Percentiles rank a stretch among this genome's conserved stretches.
Evolutionary conservation across 2,329 filamentous ascomycete genomes (phyloP).

Genomic region (Trichoderma sp.): DNA sequence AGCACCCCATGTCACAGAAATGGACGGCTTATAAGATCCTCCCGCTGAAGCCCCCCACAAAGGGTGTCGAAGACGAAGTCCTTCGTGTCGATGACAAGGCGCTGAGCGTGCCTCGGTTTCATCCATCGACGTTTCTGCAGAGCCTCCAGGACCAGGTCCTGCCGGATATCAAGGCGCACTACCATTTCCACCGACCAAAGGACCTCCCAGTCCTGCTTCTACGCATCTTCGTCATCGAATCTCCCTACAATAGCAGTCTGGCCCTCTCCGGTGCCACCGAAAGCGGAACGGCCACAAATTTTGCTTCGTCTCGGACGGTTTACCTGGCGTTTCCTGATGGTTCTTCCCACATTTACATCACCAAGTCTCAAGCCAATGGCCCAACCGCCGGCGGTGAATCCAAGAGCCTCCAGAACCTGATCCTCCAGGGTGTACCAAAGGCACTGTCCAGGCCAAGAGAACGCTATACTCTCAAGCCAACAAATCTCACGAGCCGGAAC

Average conservation of each 20-base stretch:
- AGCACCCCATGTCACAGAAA: slow-evolving; percentile 64
- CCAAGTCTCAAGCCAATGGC: slow-evolving; percentile 52
- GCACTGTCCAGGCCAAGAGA: slow-evolving; percentile 75
- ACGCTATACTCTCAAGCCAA: slow-evolving; percentile 69
- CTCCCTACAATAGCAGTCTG: slow-evolving; percentile 70
- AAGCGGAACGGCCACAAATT: slow-evolving; percentile 46
- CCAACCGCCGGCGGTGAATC: slow-evolving; percentile 53
- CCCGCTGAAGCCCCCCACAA: slow-evolving; percentile 49
- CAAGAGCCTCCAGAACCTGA: slow-evolving; percentile 67
- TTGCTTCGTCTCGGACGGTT: slow-evolving; percentile 70
- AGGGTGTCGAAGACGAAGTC: slow-evolving; percentile 44
- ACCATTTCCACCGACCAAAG: slow-evolving; percentile 73
- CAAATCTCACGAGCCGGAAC: slow-evolving; percentile 70
- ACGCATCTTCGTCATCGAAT: slow-evolving; percentile 78
- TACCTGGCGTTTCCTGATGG: slow-evolving; percentile 83
- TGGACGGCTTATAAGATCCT: slow-evolving; percentile 66
- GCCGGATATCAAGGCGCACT: slow-evolving; percentile 81
- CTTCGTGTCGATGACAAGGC: slow-evolving; percentile 50
- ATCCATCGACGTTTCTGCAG: slow-evolving; percentile 77
- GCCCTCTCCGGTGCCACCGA: slow-evolving; percentile 44
- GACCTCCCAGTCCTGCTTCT: slow-evolving; percentile 70
- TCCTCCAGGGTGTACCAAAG: slow-evolving; percentile 79
- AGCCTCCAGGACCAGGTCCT: slow-evolving; percentile 74
- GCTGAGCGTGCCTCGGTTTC: slow-evolving; percentile 68
- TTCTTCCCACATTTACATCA: slow-evolving; percentile 72